Percentiles rank a stretch among this genome's conserved stretches.
These are phyloP conservation scores for Cytospora chrysosperma DNA, from an alignment of 2,329 filamentous ascomycete genomes.

Conservation along the genomic window DNA sequence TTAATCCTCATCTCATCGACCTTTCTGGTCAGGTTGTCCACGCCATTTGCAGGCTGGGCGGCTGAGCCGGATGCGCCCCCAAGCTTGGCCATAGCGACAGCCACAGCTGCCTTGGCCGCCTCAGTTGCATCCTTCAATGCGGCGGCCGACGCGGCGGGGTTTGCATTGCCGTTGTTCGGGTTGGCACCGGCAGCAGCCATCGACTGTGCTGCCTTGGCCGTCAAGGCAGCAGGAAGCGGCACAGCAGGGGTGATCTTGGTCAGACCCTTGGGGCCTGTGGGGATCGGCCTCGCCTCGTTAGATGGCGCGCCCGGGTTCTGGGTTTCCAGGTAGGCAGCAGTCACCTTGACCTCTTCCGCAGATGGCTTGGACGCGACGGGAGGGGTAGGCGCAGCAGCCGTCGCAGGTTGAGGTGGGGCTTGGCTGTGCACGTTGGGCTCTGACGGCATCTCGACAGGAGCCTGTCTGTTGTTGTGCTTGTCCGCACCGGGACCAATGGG, in stretches of 20 bases:
- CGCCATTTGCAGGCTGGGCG: constrained; percentile 39
- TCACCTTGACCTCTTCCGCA: constrained; percentile 50
- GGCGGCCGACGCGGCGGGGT: constrained; percentile 38
- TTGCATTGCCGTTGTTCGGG: constrained; percentile 29
- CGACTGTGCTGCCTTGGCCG: constrained; percentile 31
- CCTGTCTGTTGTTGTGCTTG: constrained; percentile 44
- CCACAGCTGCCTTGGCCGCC: constrained; percentile 74
- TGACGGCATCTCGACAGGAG: constrained; percentile 42
- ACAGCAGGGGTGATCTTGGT: constrained; percentile 64
- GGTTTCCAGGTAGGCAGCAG: constrained; percentile 49
- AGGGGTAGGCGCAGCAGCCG: constrained; percentile 53
- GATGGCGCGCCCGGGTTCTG: constrained; percentile 31
- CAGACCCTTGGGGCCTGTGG: constrained; percentile 47
- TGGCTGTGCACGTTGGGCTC: constrained; percentile 55
- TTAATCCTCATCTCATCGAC: constrained; percentile 75
- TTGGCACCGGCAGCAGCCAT: constrained; percentile 33
- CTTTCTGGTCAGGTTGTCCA: constrained; percentile 72
- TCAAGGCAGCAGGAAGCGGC: constrained; percentile 54
- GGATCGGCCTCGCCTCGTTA: constrained; percentile 37
- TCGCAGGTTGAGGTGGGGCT: constrained; percentile 44
- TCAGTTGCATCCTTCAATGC: constrained; percentile 67
- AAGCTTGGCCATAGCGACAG: constrained; percentile 75
- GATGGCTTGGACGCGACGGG: constrained; percentile 70
- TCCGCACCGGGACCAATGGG: constrained; percentile 53
- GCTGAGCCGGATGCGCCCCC: constrained; percentile 34